These are phyloP conservation scores for Glycine latifolia DNA, from an alignment of 306 rosid species.

Conservation along the genomic window DNA sequence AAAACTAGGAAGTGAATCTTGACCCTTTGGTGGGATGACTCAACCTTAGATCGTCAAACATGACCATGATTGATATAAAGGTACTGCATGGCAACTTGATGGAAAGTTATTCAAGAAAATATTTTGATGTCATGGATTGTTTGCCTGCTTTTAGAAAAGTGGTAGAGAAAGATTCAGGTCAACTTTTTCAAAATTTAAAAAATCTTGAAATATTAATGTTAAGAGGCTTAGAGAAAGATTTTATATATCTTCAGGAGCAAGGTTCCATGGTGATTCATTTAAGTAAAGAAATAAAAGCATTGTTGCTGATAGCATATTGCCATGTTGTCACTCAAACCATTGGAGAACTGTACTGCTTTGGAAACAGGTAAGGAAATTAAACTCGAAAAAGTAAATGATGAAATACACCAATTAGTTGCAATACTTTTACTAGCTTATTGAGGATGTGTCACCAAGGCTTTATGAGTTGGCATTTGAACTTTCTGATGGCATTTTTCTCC, in stretches of 20 bases:
- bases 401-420: constrained; percentile 10
- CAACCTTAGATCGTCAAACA: constrained; percentile 41
- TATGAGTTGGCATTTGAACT: constrained; percentile 61
- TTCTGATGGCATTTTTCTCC: constrained; percentile 46
- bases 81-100: constrained; percentile 19
- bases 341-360: neutral
- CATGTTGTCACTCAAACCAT: neutral
- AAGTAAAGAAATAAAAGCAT: constrained; percentile 19
- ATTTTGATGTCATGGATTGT: constrained; percentile 40
- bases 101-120: constrained; percentile 14
- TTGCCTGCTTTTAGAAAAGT: constrained; percentile 43
- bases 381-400: neutral
- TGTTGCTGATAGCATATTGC: neutral
- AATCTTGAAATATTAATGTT: constrained; percentile 22
- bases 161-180: constrained; percentile 3
- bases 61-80: constrained; percentile 25
- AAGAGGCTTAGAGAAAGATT: constrained; percentile 27
- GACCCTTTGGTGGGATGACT: constrained; percentile 39
- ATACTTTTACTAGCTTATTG: constrained; percentile 31
- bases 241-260: constrained; percentile 39
- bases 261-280: constrained; percentile 19
- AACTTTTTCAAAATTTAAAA: constrained; percentile 24
- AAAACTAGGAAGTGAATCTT: neutral
- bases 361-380: neutral
- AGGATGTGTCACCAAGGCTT: constrained; percentile 52